phyloP scores from a whole-genome alignment of 2,329 filamentous ascomycete genomes.

The Chaetomiaceae sp. region DNA sequence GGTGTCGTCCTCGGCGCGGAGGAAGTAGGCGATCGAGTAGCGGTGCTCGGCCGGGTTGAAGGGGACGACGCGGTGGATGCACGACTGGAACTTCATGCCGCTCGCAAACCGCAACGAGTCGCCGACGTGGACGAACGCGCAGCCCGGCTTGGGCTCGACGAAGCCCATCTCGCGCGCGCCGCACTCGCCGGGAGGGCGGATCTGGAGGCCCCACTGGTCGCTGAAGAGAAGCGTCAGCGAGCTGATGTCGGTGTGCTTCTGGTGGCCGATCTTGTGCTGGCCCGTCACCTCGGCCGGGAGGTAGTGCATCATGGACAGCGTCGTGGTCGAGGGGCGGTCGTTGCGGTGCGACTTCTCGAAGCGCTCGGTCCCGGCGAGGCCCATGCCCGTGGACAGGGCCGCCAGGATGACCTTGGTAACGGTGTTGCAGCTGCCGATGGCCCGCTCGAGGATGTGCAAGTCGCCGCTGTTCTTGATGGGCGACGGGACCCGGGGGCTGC shows the following conservation, averaged over 20 bases:
- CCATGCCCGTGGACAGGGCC: slow-evolving; percentile 45
- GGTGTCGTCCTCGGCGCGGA: slow-evolving; percentile 52
- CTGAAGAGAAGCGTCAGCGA: slow-evolving; percentile 52
- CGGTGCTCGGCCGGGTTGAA: slow-evolving; percentile 49
- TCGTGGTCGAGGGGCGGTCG: slow-evolving; percentile 45
- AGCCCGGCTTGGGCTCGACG: slow-evolving; percentile 47
- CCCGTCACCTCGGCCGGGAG: slow-evolving; percentile 38
- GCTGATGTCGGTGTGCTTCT: slow-evolving; percentile 56
- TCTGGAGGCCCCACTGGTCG: slow-evolving; percentile 54
- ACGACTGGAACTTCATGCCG: slow-evolving; percentile 50
- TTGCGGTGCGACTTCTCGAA: slow-evolving; percentile 51
- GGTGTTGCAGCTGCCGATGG: slow-evolving; percentile 47
- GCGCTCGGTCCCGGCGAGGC: slow-evolving; percentile 41
- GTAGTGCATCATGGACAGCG: slow-evolving; percentile 54
- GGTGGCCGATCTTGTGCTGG: slow-evolving; percentile 46
- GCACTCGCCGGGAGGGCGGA: slow-evolving; percentile 40
- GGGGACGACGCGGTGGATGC: slow-evolving; percentile 55
- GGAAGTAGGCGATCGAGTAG: slow-evolving; percentile 57
- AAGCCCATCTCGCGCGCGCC: slow-evolving; percentile 46
- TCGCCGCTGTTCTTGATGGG: slow-evolving; percentile 47
- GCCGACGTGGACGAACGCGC: slow-evolving; percentile 54
- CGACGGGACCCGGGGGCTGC: slow-evolving; percentile 42
- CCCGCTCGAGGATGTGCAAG: slow-evolving; percentile 45
- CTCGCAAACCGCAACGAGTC: slow-evolving; percentile 55
- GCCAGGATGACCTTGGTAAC: slow-evolving; percentile 48